Base-by-base conservation (phyloP, 2,329 filamentous ascomycete genomes). In the Erysiphe pulchra region DNA sequence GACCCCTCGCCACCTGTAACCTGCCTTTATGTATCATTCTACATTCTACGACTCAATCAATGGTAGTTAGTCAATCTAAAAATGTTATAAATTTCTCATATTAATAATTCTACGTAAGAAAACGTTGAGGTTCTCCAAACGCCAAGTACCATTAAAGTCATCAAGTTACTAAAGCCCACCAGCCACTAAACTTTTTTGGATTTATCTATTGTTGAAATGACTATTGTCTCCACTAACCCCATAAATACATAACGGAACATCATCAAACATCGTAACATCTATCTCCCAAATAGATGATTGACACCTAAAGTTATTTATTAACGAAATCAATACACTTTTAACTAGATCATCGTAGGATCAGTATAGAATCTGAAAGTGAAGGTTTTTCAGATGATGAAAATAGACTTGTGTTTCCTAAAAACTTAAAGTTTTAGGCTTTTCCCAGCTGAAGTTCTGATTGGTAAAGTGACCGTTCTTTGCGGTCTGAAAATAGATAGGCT, bases 381-480 rank as follows among this genome's bases (percentile, higher is more conserved):
- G 9, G 3, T 34, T 10, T n/a, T 34, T n/a, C 10, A 3, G 9
- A 4, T 34, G 10, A 12, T 9, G 14, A 12, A 11, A 34, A 10
- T 34, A 34, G 11, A 4, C 32, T 12, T 34, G 11, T 34, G 11
- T 34, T 12, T 11, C 32, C 16, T 93, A 95, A 67, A 83, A 80
- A 68, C 81, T 86, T 61, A 98, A 82, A 56, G 71, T 59, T 82
- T 93, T 94, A 61, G 90, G 87, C 76, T 95, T 75, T 77, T 98
- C 90, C 90, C 90, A 98, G 67, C 70, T 76, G 75, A 98, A 98
- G 65, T 65, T 70, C 75, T 93, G 90, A 81, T 94, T 90, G 67
- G 85, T 92, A 68, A 98, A 98, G 76, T 98, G 90, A 58, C 90
- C 90, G 70, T 95, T 95, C 82, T 94, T 94, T 68, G 90, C 90